Percentiles rank a stretch among this genome's conserved stretches.
Conservation (phyloP, 306 rosid genomes). For the Cicer chorassanicum region DNA sequence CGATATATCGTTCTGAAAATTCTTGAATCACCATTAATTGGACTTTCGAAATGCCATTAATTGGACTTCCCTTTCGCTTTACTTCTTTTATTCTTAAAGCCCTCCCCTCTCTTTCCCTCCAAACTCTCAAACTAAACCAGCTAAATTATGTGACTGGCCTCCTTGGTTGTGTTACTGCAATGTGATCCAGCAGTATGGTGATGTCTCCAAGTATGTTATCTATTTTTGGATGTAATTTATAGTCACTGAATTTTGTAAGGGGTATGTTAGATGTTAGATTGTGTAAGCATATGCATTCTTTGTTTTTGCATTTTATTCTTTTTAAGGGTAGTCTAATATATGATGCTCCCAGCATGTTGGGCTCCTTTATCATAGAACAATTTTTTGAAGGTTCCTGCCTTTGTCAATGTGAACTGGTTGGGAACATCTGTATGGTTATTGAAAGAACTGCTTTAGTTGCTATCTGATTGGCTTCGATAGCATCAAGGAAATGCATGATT, state of each 20-base stretch:
- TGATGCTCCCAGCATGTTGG: slow-evolving; percentile 1
- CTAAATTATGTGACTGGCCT: slow-evolving; percentile 21
- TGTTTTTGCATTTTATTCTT: slow-evolving; percentile 19
- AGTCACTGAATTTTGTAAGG: slow-evolving; percentile 9
- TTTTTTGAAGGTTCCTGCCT: slow-evolving; percentile 38
- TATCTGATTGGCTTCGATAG: slow-evolving; percentile 23
- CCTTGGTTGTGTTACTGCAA: slow-evolving; percentile 13
- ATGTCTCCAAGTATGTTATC: slow-evolving; percentile 31
- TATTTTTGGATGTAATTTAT: slow-evolving; percentile 26
- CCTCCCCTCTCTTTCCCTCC: too few species aligned
- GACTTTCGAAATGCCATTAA: not conserved
- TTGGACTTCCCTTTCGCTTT: too few species aligned
- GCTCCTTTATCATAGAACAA: slow-evolving; percentile 6
- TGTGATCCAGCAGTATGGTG: slow-evolving; percentile 24
- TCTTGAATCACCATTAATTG: not conserved
- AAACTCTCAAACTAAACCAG: not conserved
- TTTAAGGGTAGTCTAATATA: slow-evolving; percentile 6
- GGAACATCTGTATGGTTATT: slow-evolving; percentile 28
- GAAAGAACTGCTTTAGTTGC: slow-evolving; percentile 36
- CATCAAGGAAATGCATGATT: slow-evolving; percentile 36
- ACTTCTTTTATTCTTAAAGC: too few species aligned
- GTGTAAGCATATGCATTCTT: slow-evolving; percentile 20
- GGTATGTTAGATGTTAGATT: slow-evolving; percentile 2
- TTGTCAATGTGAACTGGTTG: slow-evolving; percentile 29
- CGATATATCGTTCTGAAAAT: slow-evolving; percentile 12